Evolutionary conservation across 768 basidiomycete genomes (phyloP), one percentile per base, ranked within the genome.

Genomic region (Suillus decipiens): DNA sequence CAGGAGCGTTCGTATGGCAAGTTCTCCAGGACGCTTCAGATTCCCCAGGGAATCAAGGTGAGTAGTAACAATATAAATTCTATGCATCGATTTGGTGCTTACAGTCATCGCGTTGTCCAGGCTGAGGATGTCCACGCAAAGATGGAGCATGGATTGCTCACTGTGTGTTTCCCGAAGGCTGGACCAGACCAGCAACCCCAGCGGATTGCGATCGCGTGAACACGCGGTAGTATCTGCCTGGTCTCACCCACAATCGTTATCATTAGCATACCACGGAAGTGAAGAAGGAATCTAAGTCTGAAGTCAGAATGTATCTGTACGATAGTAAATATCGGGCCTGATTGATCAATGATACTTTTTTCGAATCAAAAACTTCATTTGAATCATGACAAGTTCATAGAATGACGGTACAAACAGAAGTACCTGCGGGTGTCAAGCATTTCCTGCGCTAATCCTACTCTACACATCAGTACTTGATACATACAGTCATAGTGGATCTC

Each of bases 11-110:
- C 77, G 39, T 80, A 64, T 51, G 85, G 85, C 42, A 81, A 73
- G 61, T 84, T 84, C 71, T 75, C 80, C 42, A 74, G 85, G 28
- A 77, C 79, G 1, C 56, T 86, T 61, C 73, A 78, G 37, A 74
- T 86, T 34, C 83, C 85, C 22, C 70, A 73, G 62, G 84, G 83
- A 6, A 73, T 80, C 61, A 82, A 84, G 77, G 82, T 81, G 65
- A 4, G 68, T 34, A 34, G 3, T 34, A 34, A 39, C 37, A 39
- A 39, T 2, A 11, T 14, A 39, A 39, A 14, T 39, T 39, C 12
- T 3, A 12, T 39, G 12, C 5, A 39, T 11, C 37, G 3, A 39
- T 39, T 39, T 39, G 12, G 37, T 14, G 37, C 37, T 12, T 39
- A 39, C 2, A 6, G 37, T 10, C 4, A 39, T 14, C 37, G 12